Conservation (phyloP, 2,329 filamentous ascomycete genomes). For the Neofusicoccum parvum region DNA sequence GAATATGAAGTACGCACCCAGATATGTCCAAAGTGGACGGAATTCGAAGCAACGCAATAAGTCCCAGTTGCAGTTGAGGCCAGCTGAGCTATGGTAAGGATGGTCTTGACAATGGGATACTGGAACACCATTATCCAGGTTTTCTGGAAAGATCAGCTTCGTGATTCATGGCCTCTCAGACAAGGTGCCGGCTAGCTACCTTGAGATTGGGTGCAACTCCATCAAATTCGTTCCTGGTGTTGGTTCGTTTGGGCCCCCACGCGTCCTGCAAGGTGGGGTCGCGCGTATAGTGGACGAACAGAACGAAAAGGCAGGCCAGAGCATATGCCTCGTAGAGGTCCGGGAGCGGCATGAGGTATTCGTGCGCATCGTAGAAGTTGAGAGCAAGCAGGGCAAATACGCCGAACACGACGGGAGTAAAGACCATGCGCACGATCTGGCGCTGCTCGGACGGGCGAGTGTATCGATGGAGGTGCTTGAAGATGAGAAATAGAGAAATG, state of each 20-base stretch:
- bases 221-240: not conserved
- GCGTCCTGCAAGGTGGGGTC: not conserved
- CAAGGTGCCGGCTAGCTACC: conserved; percentile 19
- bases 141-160: conserved; percentile 18
- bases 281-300: not conserved
- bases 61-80: conserved; percentile 27
- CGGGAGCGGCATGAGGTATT: conserved; percentile 31
- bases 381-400: conserved; percentile 29
- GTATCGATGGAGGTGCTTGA: conserved; percentile 31
- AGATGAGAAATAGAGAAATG: conserved; percentile 27
- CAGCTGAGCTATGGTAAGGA: conserved; percentile 27
- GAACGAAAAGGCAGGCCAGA: conserved; percentile 25
- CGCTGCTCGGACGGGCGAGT: conserved; percentile 33
- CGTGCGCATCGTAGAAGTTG: conserved; percentile 28
- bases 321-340: conserved; percentile 34
- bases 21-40: not conserved
- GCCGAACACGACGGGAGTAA: conserved; percentile 29
- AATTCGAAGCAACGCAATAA: conserved; percentile 25
- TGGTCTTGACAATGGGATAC: conserved; percentile 29
- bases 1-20: conserved; percentile 24
- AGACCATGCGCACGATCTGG: conserved; percentile 32
- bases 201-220: not conserved
- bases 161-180: not conserved
- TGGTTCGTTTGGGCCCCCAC: not conserved
- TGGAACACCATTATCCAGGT: conserved; percentile 34